These are phyloP conservation scores for Arthrobotrys sinensis DNA, from an alignment of 2,329 filamentous ascomycete species.

Conservation along the genomic window DNA sequence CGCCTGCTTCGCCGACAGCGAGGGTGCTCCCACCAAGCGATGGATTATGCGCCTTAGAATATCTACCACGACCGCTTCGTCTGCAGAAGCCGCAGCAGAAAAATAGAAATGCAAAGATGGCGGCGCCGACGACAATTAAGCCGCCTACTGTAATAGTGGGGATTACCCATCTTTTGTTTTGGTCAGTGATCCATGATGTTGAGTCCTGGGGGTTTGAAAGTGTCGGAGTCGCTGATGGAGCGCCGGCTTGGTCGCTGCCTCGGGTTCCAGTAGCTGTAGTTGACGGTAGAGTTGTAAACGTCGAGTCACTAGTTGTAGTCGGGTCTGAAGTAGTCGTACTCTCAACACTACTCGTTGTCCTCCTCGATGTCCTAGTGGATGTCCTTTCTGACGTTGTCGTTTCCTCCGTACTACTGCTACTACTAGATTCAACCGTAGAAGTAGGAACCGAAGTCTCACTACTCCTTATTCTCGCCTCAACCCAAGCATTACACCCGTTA, in stretches of 20 bases:
- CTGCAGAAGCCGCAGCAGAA: conserved; percentile 56
- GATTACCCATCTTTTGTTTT: conserved; percentile 58
- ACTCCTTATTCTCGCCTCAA: conserved; percentile 50
- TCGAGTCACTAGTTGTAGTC: conserved; percentile 44
- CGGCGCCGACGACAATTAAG: conserved; percentile 43
- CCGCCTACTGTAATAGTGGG: conserved; percentile 51
- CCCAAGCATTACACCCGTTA: conserved; percentile 36
- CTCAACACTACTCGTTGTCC: conserved; percentile 17
- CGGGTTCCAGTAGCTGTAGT: conserved; percentile 19
- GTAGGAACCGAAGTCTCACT: conserved; percentile 34
- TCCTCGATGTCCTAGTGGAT: conserved; percentile 16
- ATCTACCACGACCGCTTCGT: conserved; percentile 31
- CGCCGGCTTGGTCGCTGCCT: neutral
- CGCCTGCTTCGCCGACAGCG: neutral
- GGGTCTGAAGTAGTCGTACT: conserved; percentile 23
- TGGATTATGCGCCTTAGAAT: conserved; percentile 36
- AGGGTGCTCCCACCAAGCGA: conserved; percentile 12
- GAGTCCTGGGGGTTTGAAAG: conserved; percentile 35
- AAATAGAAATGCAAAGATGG: conserved; percentile 36
- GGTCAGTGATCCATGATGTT: conserved; percentile 42
- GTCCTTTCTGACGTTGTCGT: conserved; percentile 23
- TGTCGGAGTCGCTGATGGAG: conserved; percentile 18
- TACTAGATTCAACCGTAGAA: conserved; percentile 12
- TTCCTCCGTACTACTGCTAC: neutral
- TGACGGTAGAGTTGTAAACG: conserved; percentile 35